A percentile compares a stretch with the other conserved stretches of the same genome.
phyloP scores from a whole-genome alignment of 2,329 filamentous ascomycete species.

The Aspergillus thermomutatus region DNA sequence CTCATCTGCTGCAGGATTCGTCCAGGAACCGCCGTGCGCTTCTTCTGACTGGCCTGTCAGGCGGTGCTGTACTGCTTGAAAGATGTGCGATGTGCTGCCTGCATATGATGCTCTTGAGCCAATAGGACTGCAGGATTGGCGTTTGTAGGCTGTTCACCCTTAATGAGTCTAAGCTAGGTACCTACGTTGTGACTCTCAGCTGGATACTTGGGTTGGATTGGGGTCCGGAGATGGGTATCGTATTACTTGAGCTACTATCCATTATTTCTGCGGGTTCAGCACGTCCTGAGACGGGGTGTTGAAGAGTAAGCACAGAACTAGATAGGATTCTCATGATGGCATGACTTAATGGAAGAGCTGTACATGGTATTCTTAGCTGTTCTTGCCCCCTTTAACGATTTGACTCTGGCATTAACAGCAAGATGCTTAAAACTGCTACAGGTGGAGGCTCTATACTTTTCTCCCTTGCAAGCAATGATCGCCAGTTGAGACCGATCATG shows the following conservation, averaged over 20 bases:
- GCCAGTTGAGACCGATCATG: not conserved
- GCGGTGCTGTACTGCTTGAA: not conserved
- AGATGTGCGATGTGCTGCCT: not conserved
- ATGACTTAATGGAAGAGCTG: not conserved
- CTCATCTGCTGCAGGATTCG: slow-evolving; percentile 14
- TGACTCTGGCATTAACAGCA: not conserved
- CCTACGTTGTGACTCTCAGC: not conserved
- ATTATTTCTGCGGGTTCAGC: not conserved
- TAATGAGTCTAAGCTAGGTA: too few relatives aligned
- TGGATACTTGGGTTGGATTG: not conserved
- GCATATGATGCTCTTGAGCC: not conserved
- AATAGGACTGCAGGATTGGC: not conserved
- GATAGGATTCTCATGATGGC: not conserved
- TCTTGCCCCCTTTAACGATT: not conserved
- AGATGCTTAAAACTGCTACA: not conserved
- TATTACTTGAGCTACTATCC: not conserved
- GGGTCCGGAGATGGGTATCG: not conserved
- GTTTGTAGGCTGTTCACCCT: not conserved
- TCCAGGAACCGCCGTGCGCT: slow-evolving; percentile 13
- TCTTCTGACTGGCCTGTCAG: slow-evolving; percentile 3
- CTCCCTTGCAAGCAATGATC: not conserved
- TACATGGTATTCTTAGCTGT: not conserved
- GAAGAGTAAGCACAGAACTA: not conserved
- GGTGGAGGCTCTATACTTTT: not conserved
- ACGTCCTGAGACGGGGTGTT: not conserved